These are phyloP conservation scores for Exophiala oligosperma DNA, from an alignment of 2,329 filamentous ascomycete species.

Conservation along the genomic window DNA sequence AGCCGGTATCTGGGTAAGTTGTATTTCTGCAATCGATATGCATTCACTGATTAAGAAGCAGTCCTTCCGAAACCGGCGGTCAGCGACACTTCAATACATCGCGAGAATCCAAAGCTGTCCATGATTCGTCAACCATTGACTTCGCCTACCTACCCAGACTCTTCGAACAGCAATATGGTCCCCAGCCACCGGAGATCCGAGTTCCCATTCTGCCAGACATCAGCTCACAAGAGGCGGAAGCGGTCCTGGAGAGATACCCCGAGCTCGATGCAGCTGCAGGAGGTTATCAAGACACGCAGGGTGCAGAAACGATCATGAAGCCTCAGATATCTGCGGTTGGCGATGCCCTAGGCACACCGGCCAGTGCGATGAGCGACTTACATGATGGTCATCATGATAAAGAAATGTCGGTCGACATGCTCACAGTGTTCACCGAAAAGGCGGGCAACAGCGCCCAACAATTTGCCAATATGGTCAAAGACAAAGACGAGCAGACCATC, in stretches of 20 bases:
- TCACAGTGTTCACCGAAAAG: slow-evolving; percentile 52
- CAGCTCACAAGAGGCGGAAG: slow-evolving; percentile 33
- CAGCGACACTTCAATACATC: slow-evolving; percentile 63
- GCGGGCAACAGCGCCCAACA: slow-evolving; percentile 43
- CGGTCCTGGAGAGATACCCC: slow-evolving; percentile 25
- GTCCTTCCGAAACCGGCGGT: slow-evolving; percentile 29
- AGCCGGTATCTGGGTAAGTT: slow-evolving; percentile 40
- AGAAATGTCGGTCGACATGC: slow-evolving; percentile 51
- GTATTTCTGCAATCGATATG: slow-evolving; percentile 6
- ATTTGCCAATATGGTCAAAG: slow-evolving; percentile 38
- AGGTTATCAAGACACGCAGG: slow-evolving; percentile 29
- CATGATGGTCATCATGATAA: slow-evolving; percentile 57
- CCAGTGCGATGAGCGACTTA: slow-evolving; percentile 59
- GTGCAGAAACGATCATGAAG: slow-evolving; percentile 48
- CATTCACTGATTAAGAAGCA: slow-evolving; percentile 3
- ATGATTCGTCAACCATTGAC: slow-evolving; percentile 63
- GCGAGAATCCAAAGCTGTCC: slow-evolving; percentile 55
- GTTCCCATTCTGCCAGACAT: slow-evolving; percentile 53
- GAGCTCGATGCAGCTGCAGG: slow-evolving; percentile 29
- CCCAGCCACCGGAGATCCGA: slow-evolving; percentile 40
- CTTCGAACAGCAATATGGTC: slow-evolving; percentile 38
- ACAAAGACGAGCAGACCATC: slow-evolving; percentile 42
- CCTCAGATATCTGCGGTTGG: slow-evolving; percentile 55
- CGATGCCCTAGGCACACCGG: slow-evolving; percentile 36
- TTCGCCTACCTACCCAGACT: slow-evolving; percentile 60